Evolutionary conservation across 2,329 filamentous ascomycete genomes (phyloP), one percentile per base, ranked within the genome.

Genomic region (Neophaeococcomyces mojaviensis): DNA sequence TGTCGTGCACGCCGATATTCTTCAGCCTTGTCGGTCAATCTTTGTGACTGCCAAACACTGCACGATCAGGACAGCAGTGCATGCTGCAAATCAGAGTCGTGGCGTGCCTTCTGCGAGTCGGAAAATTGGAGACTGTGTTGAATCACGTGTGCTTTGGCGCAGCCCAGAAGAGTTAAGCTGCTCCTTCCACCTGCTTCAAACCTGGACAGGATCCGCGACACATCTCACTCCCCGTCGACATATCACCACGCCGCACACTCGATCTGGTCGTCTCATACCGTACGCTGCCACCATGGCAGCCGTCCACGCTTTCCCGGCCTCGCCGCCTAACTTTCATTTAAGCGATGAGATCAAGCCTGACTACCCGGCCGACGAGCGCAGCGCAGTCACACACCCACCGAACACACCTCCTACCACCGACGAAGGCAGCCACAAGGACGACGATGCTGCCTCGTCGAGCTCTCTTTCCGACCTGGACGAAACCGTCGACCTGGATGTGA

Each of bases 341-440:
- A 10, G 35, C 38, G 38, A 42, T 36, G 20, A 36, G 30, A 22
- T 26, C 31, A 37, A 36, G 20, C 20, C 18, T 31, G 45, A 41
- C 35, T 39, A 32, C 33, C 44, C 47, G 33, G 37, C 46, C 22
- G 31, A 53, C 19, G 32, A 49, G 5, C 24, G 24, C 5, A 28
- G 5, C 24, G 24, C 24, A 28, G 24, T 28, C 24, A 28, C 24
- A 6, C 24, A 28, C 10, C 5, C 24, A 6, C 24, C 24, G 24
- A 28, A 28, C 35, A 57, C 54, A 43, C 55, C 55, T 43, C 55
- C 55, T 15, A 55, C 50, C 12, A 57, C 54, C 26, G 54, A 57
- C 49, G 54, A 56, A 44, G 53, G 46, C 13, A 57, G 55, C 47
- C 55, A 68, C 55, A 71, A 69, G 52, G 63, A 68, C 49, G 63